phyloP scores from a whole-genome alignment of 1,139 yeast species.

The Taphrina wiesneri region DNA sequence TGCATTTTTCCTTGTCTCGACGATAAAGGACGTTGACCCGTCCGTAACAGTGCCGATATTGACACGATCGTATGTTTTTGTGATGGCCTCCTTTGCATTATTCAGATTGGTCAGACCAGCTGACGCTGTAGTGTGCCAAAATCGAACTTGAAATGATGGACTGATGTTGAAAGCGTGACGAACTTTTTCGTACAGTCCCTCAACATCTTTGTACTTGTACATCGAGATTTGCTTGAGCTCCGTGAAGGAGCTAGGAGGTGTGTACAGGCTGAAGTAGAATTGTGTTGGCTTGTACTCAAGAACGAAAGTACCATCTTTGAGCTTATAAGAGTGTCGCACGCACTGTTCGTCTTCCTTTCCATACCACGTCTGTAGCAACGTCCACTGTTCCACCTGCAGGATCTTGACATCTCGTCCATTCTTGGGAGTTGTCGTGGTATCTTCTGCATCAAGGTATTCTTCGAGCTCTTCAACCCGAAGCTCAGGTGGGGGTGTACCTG shows the following conservation, averaged over 20 bases:
- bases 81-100: conserved; percentile 21
- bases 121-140: conserved; percentile 28
- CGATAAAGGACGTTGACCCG: conserved; percentile 24
- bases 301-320: neutral
- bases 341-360: conserved; percentile 15
- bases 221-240: conserved; percentile 14
- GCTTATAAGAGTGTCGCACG: conserved; percentile 19
- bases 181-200: conserved; percentile 29
- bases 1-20: conserved; percentile 19
- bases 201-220: conserved; percentile 29
- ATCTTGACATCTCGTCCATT: conserved; percentile 5
- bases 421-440: neutral
- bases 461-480: conserved; percentile 10
- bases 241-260: conserved; percentile 31
- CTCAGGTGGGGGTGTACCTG: conserved; percentile 5
- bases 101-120: conserved; percentile 25
- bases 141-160: conserved; percentile 11
- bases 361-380: conserved; percentile 21
- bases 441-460: neutral
- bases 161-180: conserved; percentile 17
- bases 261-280: conserved; percentile 26
- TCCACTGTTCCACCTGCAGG: conserved; percentile 19
- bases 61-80: conserved; percentile 15
- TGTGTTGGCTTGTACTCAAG: conserved; percentile 20
- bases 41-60: conserved; percentile 27